Percentiles rank a stretch among this genome's conserved stretches.
phyloP scores from a whole-genome alignment of 805 yeast species.

The Middelhovenomyces tepae region DNA sequence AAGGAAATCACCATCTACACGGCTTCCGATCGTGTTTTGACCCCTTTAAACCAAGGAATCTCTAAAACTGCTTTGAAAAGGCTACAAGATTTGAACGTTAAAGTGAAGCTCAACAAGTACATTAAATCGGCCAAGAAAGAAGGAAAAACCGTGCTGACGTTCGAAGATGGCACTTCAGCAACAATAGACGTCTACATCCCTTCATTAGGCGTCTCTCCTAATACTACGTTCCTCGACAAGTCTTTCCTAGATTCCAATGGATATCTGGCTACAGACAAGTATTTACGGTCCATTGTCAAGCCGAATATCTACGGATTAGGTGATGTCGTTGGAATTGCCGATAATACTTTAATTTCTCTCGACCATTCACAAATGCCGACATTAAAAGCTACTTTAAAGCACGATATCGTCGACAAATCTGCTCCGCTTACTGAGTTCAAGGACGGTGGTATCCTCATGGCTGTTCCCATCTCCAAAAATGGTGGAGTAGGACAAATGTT shows the following conservation, averaged over 20 bases:
- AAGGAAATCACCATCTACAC: constrained; percentile 28
- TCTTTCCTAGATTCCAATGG: constrained; percentile 11
- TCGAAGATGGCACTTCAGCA: constrained; percentile 10
- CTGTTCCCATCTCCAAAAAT: constrained; percentile 13
- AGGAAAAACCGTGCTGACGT: constrained; percentile 6
- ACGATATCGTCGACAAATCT: constrained; percentile 9
- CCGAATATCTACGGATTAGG: constrained; percentile 14
- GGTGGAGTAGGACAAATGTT: constrained; percentile 17
- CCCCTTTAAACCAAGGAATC: constrained; percentile 6
- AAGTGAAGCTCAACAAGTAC: constrained; percentile 10
- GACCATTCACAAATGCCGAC: constrained; percentile 7
- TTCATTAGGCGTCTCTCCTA: constrained; percentile 14
- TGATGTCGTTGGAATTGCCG: constrained; percentile 11
- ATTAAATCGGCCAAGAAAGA: constrained; percentile 4
- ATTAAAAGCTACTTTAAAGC: constrained; percentile 10
- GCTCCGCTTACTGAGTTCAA: constrained; percentile 3
- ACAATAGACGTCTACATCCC: constrained; percentile 14
- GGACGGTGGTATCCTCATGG: too few species aligned
- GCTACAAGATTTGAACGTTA: constrained; percentile 15
- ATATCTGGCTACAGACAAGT: constrained; percentile 11
- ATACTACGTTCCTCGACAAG: constrained; percentile 12
- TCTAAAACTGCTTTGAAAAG: constrained; percentile 12
- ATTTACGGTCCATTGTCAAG: constrained; percentile 13
- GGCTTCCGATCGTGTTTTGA: constrained; percentile 13
- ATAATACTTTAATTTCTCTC: constrained; percentile 11